phyloP scores from a whole-genome alignment of 1,284 basidiomycete species.

The Ustilago sp. region DNA sequence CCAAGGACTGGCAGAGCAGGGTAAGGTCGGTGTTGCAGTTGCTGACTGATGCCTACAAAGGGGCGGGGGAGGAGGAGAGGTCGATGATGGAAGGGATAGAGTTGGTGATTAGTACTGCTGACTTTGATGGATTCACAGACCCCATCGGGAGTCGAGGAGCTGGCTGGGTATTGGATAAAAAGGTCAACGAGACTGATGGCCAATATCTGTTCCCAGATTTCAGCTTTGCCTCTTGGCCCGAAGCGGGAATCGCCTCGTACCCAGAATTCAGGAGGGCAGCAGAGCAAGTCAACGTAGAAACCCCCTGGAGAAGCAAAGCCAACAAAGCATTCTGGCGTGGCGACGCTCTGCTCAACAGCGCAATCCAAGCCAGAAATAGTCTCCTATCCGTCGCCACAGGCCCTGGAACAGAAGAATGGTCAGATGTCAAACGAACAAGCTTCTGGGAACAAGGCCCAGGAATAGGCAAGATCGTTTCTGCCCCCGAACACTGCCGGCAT shows the following conservation, averaged over 20 bases:
- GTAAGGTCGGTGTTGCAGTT: conserved; percentile 34
- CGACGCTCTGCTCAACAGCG: conserved; percentile 22
- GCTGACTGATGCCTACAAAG: conserved; percentile 25
- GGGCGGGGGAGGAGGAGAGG: conserved; percentile 35
- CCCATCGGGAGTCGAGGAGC: conserved; percentile 23
- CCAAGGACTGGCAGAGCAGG: conserved; percentile 47
- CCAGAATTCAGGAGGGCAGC: conserved; percentile 38
- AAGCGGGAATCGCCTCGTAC: conserved; percentile 52
- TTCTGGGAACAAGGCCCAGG: conserved; percentile 43
- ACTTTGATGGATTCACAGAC: conserved; percentile 45
- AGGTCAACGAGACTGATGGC: conserved; percentile 20
- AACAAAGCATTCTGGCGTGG: conserved; percentile 44
- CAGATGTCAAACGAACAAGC: conserved; percentile 51
- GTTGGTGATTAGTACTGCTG: conserved; percentile 43
- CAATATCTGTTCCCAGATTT: conserved; percentile 57
- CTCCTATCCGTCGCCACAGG: conserved; percentile 32
- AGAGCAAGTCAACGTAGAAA: conserved; percentile 24
- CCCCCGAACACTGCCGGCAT: conserved; percentile 43
- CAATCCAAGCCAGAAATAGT: conserved; percentile 29
- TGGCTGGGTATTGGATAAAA: conserved; percentile 47
- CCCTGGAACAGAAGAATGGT: conserved; percentile 29
- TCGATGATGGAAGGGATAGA: conserved; percentile 28
- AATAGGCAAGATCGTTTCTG: conserved; percentile 35
- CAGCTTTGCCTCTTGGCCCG: conserved; percentile 54
- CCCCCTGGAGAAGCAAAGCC: conserved; percentile 42